Base-by-base conservation (phyloP, 371 early-diverging fungal species). In the Vairimorpha ceranae region DNA sequence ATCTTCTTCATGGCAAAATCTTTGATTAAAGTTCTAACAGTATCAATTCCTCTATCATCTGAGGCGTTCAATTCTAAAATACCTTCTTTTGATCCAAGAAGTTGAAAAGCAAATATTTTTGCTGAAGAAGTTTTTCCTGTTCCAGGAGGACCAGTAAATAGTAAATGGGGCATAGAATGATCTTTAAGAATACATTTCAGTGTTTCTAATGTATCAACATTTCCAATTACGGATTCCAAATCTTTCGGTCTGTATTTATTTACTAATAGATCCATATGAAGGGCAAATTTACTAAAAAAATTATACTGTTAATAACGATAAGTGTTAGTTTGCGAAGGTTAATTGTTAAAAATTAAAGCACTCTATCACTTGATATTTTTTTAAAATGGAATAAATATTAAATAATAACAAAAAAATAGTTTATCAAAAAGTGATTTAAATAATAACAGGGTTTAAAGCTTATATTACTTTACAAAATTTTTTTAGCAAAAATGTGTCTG, bases 121-220 rank as follows among this genome's bases (percentile, higher is more conserved):
- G 95, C 91, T 79, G 90, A 90, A 0, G 97, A 96, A 0, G 99
- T 98, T 83, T 98, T 98, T 71, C 99, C 99, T 67, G 95, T 95
- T 74, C 99, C 99, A 0, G 97, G 97, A 17, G 93, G 84, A 17
- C 97, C 94, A 15, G 93, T 87, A 29, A 98, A 86, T 72, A 98
- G 90, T 45, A 98, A 83, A 83, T 98, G 93, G 23, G 96, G 97
- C 87, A 94, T 88, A 83, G 93, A 93, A 45, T 93, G 94, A 35
- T 90, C 88, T 72, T 86, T 83, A 4, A 92, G 89, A 79, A 95
- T 93, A 29, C 88, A 84, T 36, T 87, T 84, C 35, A 98, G 85
- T 27, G 94, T 86, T n/a, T 88, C 84, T 1, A 98, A 88, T 0
- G 92, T 91, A 38, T 92, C 91, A 65, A 89, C 87, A 83, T 95